Conservation (phyloP, 2,329 filamentous ascomycete species). For the Fusarium floridanum region DNA sequence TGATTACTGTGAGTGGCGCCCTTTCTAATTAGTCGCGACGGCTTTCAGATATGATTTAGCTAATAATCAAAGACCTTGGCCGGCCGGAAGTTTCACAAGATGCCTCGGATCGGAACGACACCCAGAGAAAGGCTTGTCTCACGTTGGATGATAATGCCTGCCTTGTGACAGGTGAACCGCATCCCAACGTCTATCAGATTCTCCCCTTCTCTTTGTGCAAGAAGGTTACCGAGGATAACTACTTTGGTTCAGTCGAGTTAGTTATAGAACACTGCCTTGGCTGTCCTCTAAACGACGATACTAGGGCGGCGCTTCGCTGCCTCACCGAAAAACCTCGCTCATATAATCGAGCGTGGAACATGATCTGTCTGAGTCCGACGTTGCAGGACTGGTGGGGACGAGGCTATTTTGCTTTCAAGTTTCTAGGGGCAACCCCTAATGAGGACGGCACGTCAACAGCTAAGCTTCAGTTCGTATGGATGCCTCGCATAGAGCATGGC, state of each 20-base stretch:
- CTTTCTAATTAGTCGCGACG: too few species aligned
- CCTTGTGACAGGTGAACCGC: background rate
- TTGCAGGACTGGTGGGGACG: background rate
- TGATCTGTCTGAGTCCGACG: background rate
- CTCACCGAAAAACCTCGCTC: background rate
- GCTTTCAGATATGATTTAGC: too few species aligned
- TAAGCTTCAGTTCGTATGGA: constrained; percentile 3
- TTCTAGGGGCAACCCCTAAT: background rate
- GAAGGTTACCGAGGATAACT: too few species aligned
- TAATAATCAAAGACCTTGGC: too few species aligned
- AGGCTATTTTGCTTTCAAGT: background rate
- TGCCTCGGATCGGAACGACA: too few species aligned
- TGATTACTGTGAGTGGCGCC: too few species aligned
- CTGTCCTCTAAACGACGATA: too few species aligned
- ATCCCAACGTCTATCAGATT: background rate
- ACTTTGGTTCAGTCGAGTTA: too few species aligned
- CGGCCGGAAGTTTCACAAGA: too few species aligned
- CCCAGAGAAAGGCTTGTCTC: background rate
- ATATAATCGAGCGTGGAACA: background rate
- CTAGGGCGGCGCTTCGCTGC: too few species aligned
- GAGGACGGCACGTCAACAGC: background rate
- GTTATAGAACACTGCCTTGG: background rate
- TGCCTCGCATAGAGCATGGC: background rate
- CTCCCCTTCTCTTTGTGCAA: background rate
- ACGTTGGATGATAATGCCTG: background rate